Conservation (phyloP, 495 filamentous ascomycete genomes). For the Penicillium coffeae region DNA sequence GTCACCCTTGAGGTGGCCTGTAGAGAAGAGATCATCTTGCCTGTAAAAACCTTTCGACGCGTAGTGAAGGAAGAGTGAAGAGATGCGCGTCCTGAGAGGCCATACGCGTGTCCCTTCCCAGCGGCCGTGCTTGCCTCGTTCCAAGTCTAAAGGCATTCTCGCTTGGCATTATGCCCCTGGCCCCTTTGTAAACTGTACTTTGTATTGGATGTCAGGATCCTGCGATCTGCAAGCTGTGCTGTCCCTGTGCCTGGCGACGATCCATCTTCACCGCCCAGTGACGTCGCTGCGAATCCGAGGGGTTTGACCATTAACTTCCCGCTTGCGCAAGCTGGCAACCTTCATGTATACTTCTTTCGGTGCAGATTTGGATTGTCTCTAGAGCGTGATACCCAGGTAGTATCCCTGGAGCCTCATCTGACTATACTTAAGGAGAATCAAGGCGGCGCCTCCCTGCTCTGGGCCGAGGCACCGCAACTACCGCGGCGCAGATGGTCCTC, state of each 20-base stretch:
- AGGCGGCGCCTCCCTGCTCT: constrained; percentile 24
- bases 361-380: too few relatives aligned
- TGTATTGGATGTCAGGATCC: too few relatives aligned
- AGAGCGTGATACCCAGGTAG: too few relatives aligned
- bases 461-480: constrained; percentile 12
- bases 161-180: not conserved
- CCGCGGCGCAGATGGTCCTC: constrained; percentile 7
- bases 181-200: too few relatives aligned
- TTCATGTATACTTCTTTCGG: not conserved
- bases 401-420: too few relatives aligned
- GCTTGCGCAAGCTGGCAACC: not conserved
- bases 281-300: constrained; percentile 21
- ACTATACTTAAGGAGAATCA: constrained; percentile 8
- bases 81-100: too few relatives aligned
- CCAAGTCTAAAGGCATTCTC: too few relatives aligned
- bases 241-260: constrained; percentile 1
- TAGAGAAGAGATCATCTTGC: constrained; percentile 40
- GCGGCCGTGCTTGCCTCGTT: too few relatives aligned
- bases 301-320: not conserved
- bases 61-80: too few relatives aligned
- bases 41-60: too few relatives aligned
- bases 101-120: too few relatives aligned
- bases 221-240: too few relatives aligned
- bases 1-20: constrained; percentile 39
- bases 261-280: constrained; percentile 17